These are phyloP conservation scores for Plasmodium gallinaceum DNA, from an alignment of 169 alveolate genomes.

Conservation along the genomic window DNA sequence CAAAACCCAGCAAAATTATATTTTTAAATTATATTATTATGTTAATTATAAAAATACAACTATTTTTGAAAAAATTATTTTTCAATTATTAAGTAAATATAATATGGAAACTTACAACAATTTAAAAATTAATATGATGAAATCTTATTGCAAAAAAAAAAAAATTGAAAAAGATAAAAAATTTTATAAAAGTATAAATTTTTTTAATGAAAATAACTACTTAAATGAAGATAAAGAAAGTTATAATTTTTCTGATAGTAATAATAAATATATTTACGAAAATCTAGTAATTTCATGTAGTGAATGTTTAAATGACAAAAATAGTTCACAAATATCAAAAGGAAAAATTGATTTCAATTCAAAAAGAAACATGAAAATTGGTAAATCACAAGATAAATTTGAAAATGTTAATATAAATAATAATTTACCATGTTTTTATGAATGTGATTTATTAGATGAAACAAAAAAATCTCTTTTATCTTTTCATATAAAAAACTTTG, in stretches of 20 bases:
- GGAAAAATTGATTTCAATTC: too few species aligned
- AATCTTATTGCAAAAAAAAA: constrained; percentile 4
- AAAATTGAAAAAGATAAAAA: background rate
- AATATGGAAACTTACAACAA: constrained; percentile 18
- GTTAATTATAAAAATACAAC: background rate
- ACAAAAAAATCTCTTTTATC: background rate
- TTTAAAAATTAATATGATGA: constrained; percentile 11
- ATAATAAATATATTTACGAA: too few species aligned
- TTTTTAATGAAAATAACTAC: too few species aligned
- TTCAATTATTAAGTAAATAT: constrained; percentile 10
- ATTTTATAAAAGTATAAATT: too few species aligned
- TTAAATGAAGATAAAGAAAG: too few species aligned
- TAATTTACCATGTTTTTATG: background rate
- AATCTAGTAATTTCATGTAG: background rate
- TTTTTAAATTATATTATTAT: constrained; percentile 9
- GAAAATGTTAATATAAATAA: background rate
- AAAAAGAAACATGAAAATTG: too few species aligned
- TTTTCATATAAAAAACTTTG: background rate
- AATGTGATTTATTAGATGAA: background rate
- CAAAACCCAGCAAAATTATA: constrained; percentile 17
- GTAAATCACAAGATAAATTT: background rate
- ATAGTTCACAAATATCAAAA: too few species aligned
- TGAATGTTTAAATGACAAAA: too few species aligned
- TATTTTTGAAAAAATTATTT: constrained; percentile 9
- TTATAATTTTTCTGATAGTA: too few species aligned